Evolutionary conservation across 2,329 filamentous ascomycete genomes (phyloP), one percentile per base, ranked within the genome.

Genomic region (Epichloe elymi): DNA sequence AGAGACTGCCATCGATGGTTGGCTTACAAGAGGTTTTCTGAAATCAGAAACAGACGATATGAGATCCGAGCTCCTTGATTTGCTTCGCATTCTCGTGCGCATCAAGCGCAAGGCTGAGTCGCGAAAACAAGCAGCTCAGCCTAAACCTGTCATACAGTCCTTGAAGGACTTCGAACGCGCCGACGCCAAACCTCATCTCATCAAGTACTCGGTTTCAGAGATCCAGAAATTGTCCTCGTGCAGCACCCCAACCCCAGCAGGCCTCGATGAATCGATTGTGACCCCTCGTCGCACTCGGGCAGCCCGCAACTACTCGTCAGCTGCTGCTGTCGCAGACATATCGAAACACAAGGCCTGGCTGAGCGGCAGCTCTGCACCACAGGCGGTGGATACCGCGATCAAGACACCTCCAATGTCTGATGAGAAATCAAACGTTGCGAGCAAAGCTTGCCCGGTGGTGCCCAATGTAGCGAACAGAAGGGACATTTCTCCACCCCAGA

Each of bases 11-110:
- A 53, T 64, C 11, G 56, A 60, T 1, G 52, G 56, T 19, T 65
- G 61, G 62, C 49, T 59, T 6, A 36, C 52, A 3, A 53, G 59
- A 12, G 61, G 61, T 0, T 58, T 58, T 15, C 53, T 65, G n/a
- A 51, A 55, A 4, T 55, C 49, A 8, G 52, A 61, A 6, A 49
- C 46, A 3, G 57, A 61, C 11, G 54, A 58, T 5, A 51, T 64
- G 23, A 61, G 57, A 23, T 47, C 57, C 0, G 55, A 57, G 3
- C 46, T 63, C 0, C 26, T 61, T 2, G 30, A 55, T 0, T 40
- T 62, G 1, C 51, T 67, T 3, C 56, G 58, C 5, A 45, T 57
- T 10, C 53, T 64, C 5, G 23, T 48, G 3, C 53, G 54, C 3
- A 51, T 64, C 46, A 60, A 59, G 37, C 49, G 55, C 44, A 62